A percentile compares a stretch with the other conserved stretches of the same genome.
Conservation (phyloP, 2,329 filamentous ascomycete genomes). For the Penicillium aurantiogriseum region DNA sequence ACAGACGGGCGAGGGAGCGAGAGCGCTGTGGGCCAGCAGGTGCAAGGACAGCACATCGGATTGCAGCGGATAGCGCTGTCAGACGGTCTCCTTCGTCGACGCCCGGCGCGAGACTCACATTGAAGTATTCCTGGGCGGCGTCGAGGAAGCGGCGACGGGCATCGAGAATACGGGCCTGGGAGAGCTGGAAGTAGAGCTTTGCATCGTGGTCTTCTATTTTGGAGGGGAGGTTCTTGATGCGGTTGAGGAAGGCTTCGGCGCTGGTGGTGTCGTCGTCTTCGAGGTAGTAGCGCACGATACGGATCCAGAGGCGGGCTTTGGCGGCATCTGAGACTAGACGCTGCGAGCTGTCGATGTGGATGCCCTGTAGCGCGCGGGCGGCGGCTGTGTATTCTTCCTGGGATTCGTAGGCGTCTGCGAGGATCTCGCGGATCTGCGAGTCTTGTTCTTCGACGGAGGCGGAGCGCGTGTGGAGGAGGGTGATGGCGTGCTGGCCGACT, state of each 20-base stretch:
- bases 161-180: slow-evolving; percentile 89
- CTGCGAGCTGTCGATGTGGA: slow-evolving; percentile 86
- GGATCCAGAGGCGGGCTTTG: slow-evolving; percentile 83
- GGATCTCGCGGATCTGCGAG: slow-evolving; percentile 71
- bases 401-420: slow-evolving; percentile 78
- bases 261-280: slow-evolving; percentile 87
- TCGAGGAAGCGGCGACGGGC: slow-evolving; percentile 85
- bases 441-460: slow-evolving; percentile 83
- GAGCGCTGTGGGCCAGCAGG: slow-evolving; percentile 85
- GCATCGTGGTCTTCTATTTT: slow-evolving; percentile 71
- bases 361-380: slow-evolving; percentile 74
- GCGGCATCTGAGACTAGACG: slow-evolving; percentile 78
- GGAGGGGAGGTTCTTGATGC: slow-evolving; percentile 86
- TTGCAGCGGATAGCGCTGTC: slow-evolving; percentile 78
- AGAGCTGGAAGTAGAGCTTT: slow-evolving; percentile 82
- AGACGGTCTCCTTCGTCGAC: slow-evolving; percentile 86
- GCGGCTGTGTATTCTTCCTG: slow-evolving; percentile 78
- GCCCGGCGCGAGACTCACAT: slow-evolving; percentile 72
- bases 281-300: slow-evolving; percentile 89
- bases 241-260: slow-evolving; percentile 86
- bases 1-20: slow-evolving; percentile 75
- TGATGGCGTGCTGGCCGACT: slow-evolving; percentile 71
- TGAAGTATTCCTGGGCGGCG: slow-evolving; percentile 83
- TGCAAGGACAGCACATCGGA: slow-evolving; percentile 88
- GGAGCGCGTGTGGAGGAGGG: slow-evolving; percentile 63